These are phyloP conservation scores for Cyclotella kingstonii DNA, from an alignment of 108 stramenopile genomes.

Conservation along the genomic window DNA sequence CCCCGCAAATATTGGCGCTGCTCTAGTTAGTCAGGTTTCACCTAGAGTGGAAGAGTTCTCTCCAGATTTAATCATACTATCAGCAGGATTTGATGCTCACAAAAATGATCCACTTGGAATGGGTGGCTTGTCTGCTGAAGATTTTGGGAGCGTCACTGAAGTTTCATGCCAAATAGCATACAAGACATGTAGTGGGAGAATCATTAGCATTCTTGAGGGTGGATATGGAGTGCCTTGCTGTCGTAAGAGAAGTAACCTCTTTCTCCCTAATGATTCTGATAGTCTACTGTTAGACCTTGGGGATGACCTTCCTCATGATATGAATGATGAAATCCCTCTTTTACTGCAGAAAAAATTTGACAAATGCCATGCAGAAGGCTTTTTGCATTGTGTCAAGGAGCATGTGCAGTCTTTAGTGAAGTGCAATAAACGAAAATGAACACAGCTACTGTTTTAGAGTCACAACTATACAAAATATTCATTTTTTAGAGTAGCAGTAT, in stretches of 20 bases:
- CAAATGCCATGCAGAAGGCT: constrained; percentile 81
- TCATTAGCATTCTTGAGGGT: constrained; percentile 93
- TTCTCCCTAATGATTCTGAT: constrained; percentile 39
- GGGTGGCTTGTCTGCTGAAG: constrained; percentile 77
- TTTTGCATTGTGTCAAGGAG: constrained; percentile 72
- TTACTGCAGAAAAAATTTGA: constrained; percentile 61
- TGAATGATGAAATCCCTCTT: constrained; percentile 67
- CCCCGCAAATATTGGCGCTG: constrained; percentile 67
- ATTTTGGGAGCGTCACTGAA: constrained; percentile 83
- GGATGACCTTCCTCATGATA: constrained; percentile 64
- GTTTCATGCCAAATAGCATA: constrained; percentile 82
- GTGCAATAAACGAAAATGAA: constrained; percentile 34
- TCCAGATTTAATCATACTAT: constrained; percentile 93
- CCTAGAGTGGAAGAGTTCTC: constrained; percentile 87
- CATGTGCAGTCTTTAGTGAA: constrained; percentile 62
- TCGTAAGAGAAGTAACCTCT: constrained; percentile 48
- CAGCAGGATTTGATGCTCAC: constrained; percentile 95
- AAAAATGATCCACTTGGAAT: constrained; percentile 88
- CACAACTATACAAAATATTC: too few relatives aligned
- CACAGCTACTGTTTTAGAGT: too few relatives aligned
- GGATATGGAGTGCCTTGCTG: constrained; percentile 96
- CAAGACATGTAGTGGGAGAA: constrained; percentile 88
- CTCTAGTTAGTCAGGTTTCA: constrained; percentile 67
- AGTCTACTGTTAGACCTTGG: constrained; percentile 64
- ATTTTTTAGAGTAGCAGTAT: too few relatives aligned